Conservation (phyloP, 345 rosid genomes). For the Lumnitzera racemosa region DNA sequence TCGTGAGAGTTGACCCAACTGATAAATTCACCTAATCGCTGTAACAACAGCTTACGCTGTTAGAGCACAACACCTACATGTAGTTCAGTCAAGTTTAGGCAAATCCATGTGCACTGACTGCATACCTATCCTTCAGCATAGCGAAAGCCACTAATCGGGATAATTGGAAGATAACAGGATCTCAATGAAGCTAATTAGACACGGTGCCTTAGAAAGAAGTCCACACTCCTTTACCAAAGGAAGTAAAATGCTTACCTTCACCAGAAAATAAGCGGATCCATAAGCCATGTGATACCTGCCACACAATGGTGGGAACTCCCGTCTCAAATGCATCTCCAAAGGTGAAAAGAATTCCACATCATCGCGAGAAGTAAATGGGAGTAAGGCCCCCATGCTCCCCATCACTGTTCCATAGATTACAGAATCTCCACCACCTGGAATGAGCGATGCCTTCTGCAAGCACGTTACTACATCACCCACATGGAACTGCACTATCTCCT, state of each 20-base stretch:
- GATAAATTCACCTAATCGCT: too few relatives aligned
- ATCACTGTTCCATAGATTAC: constrained; percentile 87
- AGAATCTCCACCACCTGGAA: constrained; percentile 90
- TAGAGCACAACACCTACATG: too few relatives aligned
- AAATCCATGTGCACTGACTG: too few relatives aligned
- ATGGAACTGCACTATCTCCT: constrained; percentile 93
- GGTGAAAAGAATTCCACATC: constrained; percentile 97
- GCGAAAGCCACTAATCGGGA: too few relatives aligned
- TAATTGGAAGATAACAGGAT: background rate
- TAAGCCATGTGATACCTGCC: constrained; percentile 85
- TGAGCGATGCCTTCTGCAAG: constrained; percentile 84
- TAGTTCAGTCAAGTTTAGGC: too few relatives aligned
- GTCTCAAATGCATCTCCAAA: constrained; percentile 97
- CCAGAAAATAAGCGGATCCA: constrained; percentile 95
- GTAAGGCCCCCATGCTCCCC: constrained; percentile 92
- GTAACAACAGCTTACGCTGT: too few relatives aligned
- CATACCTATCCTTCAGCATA: too few relatives aligned
- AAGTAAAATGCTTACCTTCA: constrained; percentile 43
- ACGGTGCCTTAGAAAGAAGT: background rate
- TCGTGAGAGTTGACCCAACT: too few relatives aligned
- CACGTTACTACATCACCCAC: constrained; percentile 78
- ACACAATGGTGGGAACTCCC: constrained; percentile 93
- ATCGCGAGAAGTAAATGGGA: constrained; percentile 86
- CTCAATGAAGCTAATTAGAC: background rate
- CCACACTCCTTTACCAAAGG: background rate